These are phyloP conservation scores for Colletotrichum incanum DNA, from an alignment of 2,329 filamentous ascomycete species.

Conservation along the genomic window DNA sequence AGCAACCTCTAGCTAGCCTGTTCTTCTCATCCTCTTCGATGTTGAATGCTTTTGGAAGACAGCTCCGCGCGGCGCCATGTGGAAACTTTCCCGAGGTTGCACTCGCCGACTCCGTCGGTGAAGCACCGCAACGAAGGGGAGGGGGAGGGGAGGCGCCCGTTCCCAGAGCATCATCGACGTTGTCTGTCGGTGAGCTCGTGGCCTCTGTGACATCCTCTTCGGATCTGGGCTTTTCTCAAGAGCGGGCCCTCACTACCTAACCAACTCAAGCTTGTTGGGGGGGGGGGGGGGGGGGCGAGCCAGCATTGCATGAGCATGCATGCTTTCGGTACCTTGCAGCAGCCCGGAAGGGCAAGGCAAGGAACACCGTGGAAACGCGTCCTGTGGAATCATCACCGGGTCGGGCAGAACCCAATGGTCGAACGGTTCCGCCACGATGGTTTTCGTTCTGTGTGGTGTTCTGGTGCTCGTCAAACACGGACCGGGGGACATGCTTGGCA, in stretches of 20 bases:
- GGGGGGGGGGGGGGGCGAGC: neutral
- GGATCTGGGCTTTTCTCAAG: neutral
- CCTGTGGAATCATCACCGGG: neutral
- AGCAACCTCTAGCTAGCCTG: neutral
- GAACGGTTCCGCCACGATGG: neutral
- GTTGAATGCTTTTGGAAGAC: neutral
- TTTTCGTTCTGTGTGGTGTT: neutral
- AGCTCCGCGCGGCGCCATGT: neutral
- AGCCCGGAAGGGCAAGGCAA: neutral
- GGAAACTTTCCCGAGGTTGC: neutral
- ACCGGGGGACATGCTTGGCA: constrained; percentile 10
- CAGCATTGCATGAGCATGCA: neutral
- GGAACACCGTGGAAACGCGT: neutral
- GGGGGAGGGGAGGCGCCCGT: neutral
- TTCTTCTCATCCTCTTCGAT: neutral
- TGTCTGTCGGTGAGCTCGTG: neutral
- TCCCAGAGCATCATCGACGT: neutral
- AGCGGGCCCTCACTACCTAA: no score
- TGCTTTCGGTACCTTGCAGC: constrained; percentile 23
- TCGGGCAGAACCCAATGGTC: neutral
- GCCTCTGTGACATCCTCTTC: neutral
- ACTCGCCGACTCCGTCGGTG: neutral
- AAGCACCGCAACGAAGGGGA: neutral
- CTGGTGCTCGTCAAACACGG: neutral
- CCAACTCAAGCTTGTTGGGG: neutral